A percentile compares a stretch with the other conserved stretches of the same genome.
These are phyloP conservation scores for Sutorius eximius DNA, from an alignment of 1,284 basidiomycete species.

Conservation along the genomic window DNA sequence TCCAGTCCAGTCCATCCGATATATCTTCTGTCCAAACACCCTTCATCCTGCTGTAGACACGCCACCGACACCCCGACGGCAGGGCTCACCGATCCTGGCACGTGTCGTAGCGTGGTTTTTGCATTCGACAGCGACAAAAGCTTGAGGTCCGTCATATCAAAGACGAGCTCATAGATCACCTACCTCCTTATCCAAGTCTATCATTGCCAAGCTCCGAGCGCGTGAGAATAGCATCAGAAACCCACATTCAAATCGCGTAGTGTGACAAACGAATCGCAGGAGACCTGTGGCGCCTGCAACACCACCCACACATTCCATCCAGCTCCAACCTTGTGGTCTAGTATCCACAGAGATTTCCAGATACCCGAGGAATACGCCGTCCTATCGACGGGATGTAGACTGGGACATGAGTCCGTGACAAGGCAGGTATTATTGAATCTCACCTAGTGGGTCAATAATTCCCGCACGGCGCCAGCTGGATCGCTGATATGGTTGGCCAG, in stretches of 20 bases:
- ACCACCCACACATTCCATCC: background rate
- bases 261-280: background rate
- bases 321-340: background rate
- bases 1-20: too few species aligned
- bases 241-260: too few species aligned
- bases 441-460: background rate
- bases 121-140: background rate
- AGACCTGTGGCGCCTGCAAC: background rate
- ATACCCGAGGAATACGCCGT: background rate
- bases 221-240: too few species aligned
- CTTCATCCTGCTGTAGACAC: background rate
- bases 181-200: too few species aligned
- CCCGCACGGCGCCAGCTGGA: background rate
- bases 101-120: background rate
- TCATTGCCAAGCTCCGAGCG: too few species aligned
- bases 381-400: background rate
- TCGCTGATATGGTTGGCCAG: background rate
- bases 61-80: background rate
- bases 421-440: background rate
- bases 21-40: background rate
- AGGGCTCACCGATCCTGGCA: background rate
- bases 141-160: background rate
- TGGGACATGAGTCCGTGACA: background rate
- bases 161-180: background rate
- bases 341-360: background rate